Percentiles rank a stretch among this genome's conserved stretches.
Evolutionary conservation across 345 rosid genomes (phyloP).

Genomic region (Syzygium oleosum): DNA sequence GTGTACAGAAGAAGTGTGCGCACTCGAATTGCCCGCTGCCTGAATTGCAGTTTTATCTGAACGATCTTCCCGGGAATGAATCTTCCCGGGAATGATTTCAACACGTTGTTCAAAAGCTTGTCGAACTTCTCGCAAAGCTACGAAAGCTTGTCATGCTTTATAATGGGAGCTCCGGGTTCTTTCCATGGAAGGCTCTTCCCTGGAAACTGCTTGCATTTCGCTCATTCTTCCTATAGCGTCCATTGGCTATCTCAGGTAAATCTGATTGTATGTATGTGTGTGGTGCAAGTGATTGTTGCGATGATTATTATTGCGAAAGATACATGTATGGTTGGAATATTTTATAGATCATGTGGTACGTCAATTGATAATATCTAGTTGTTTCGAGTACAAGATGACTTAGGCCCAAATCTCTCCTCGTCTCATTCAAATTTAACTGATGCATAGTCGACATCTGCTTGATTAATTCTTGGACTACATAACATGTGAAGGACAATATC

Average conservation of each 20-base stretch:
- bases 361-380: background rate
- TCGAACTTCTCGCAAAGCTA: background rate
- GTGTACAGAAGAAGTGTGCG: background rate
- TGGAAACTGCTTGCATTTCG: slow-evolving; percentile 1
- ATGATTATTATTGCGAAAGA: background rate
- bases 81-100: slow-evolving; percentile 21
- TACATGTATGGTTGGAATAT: background rate
- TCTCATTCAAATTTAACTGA: background rate
- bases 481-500: background rate
- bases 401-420: background rate
- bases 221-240: slow-evolving; percentile 13
- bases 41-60: slow-evolving; percentile 6
- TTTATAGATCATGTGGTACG: background rate
- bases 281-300: background rate
- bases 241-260: slow-evolving; percentile 24
- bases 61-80: slow-evolving; percentile 22
- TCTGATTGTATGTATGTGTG: background rate
- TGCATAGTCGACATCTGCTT: background rate
- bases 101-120: slow-evolving; percentile 7
- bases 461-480: background rate
- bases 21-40: background rate
- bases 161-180: slow-evolving; percentile 16
- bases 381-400: background rate
- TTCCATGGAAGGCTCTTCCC: slow-evolving; percentile 17
- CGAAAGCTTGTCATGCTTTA: background rate